A percentile compares a stretch with the other conserved stretches of the same genome.
These are phyloP conservation scores for Leucosporidium scottii DNA, from an alignment of 768 basidiomycete genomes.

Conservation along the genomic window DNA sequence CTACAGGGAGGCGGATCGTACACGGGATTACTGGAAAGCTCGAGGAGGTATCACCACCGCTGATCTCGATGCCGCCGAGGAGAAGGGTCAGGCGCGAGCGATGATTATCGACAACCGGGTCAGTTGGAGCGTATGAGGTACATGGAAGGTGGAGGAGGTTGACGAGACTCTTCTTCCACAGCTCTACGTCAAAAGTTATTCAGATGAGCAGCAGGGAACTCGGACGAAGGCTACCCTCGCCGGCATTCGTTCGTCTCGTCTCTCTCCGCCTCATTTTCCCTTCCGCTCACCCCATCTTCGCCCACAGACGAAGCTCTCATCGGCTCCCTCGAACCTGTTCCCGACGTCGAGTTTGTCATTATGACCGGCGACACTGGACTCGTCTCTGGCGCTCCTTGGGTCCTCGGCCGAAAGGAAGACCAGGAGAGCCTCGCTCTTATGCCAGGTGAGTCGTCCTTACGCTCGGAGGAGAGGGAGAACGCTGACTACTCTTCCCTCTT, in stretches of 20 bases:
- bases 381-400: conserved; percentile 22
- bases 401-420: conserved; percentile 9
- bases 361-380: conserved; percentile 26
- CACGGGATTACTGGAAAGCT: conserved; percentile 13
- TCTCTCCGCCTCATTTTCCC: background rate
- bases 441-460: conserved; percentile 5
- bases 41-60: conserved; percentile 12
- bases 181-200: conserved; percentile 22
- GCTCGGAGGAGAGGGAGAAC: background rate
- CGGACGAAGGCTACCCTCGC: conserved; percentile 23
- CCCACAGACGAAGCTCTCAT: conserved; percentile 27
- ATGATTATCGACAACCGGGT: conserved; percentile 28
- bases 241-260: conserved; percentile 17
- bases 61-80: conserved; percentile 23
- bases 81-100: conserved; percentile 17
- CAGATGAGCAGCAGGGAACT: conserved; percentile 11
- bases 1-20: conserved; percentile 21
- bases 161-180: background rate
- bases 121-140: background rate
- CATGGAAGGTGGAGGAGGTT: background rate
- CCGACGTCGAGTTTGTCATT: conserved; percentile 34
- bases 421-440: conserved; percentile 21
- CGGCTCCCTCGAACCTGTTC: conserved; percentile 28
- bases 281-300: background rate
- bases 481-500: no score